Evolutionary conservation across 331 rosid genomes (phyloP), one percentile per base, ranked within the genome.

Genomic region (Arachis monticola): DNA sequence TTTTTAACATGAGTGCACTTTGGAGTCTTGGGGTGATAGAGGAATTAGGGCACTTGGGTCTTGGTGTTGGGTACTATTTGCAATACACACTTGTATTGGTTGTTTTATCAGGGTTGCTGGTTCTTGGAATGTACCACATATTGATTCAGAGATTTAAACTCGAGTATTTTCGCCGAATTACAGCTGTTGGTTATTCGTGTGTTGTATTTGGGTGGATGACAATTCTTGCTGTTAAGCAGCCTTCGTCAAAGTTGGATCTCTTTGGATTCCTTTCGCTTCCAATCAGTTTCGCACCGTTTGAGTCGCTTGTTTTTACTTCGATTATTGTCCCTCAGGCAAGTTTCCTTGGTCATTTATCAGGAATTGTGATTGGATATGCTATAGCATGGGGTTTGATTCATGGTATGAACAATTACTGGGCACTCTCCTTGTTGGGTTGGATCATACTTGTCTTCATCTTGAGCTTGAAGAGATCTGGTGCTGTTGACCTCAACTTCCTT

Each of bases 121-220:
- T 94, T 73, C 59, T 92, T 44, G 97, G 90, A 10, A 85, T 87
- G 77, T 94, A 94, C 82, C 96, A 94, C 80, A 2, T 92, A 64
- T 77, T 92, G 84, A 88, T 94, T 76, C 97, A 92, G 22, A 92
- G 86, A 60, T 94, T 94, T 81, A 94, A 90, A 88, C 53, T 92
- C 8, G 97, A 94, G 77, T 89, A 92, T 78, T 94, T 92, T 73
- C 90, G 95, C 6, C 84, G 99, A 56, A 96, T 92, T 41, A 90
- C 97, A 0, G 97, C 99, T 76, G 97, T 94, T 72, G 99, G 99
- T 3, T 94, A 94, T 79, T 94, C 99, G 13, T 94, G 99, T 74
- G 99, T 94, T 76, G 99, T 94, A 77, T 94, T 94, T 59, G 99
- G 97, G 61, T 94, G 99, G 99, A 94, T 94, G 99, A 94, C 99